These are phyloP conservation scores for Dendrocalamus sinicus DNA, from an alignment of 176 grass and related monocot genomes.

Conservation along the genomic window DNA sequence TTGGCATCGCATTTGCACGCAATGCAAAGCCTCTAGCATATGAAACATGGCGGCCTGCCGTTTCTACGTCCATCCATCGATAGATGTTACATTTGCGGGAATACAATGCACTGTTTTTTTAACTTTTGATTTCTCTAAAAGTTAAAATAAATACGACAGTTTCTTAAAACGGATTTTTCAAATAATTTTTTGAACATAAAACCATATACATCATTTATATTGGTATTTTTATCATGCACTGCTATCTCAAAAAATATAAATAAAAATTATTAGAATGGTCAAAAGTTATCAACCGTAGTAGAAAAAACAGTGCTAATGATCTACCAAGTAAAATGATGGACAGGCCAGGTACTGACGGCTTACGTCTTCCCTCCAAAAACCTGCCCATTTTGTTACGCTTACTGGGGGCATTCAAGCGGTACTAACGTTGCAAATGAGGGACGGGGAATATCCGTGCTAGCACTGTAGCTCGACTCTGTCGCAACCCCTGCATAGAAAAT, in stretches of 20 bases:
- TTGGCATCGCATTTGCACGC: background rate
- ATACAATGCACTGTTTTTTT: no score
- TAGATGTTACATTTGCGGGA: background rate
- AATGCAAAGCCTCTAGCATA: background rate
- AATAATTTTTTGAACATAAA: no score
- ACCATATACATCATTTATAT: no score
- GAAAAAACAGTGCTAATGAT: background rate
- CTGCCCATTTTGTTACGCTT: background rate
- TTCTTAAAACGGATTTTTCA: no score
- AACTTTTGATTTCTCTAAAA: no score
- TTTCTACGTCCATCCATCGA: conserved; percentile 6
- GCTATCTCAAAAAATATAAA: no score
- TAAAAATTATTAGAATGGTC: no score
- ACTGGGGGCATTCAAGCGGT: background rate
- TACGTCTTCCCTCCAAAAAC: background rate
- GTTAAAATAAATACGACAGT: no score
- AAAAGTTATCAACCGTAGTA: no score
- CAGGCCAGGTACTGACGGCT: background rate
- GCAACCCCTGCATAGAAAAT: background rate
- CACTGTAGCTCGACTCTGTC: background rate
- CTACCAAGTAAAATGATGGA: background rate
- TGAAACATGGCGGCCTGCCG: conserved; percentile 42
- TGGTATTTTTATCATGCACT: no score
- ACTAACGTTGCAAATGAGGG: background rate
- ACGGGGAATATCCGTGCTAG: background rate